Conservation (phyloP, 306 rosid genomes). For the Glycine latifolia region DNA sequence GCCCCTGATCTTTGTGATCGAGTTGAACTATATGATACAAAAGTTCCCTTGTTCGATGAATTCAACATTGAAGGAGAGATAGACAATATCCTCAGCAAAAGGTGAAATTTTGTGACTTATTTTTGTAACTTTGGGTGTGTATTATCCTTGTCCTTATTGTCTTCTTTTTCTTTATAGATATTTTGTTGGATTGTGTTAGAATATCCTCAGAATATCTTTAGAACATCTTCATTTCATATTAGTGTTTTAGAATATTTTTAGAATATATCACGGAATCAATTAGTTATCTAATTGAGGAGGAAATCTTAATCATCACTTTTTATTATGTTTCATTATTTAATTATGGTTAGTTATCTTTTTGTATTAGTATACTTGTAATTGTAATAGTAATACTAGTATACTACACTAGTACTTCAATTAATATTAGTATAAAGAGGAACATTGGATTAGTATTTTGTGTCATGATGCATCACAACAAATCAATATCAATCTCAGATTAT, state of each 20-base stretch:
- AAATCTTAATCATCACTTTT: constrained; percentile 16
- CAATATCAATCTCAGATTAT: constrained; percentile 17
- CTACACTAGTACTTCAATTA: neutral
- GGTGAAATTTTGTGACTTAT: constrained; percentile 56
- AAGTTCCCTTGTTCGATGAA: constrained; percentile 86
- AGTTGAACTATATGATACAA: constrained; percentile 76
- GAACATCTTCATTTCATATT: neutral
- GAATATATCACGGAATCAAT: neutral
- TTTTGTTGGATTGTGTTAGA: neutral
- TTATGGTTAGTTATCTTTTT: constrained; percentile 2
- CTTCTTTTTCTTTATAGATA: constrained; percentile 1
- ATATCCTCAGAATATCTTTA: neutral
- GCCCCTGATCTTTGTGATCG: constrained; percentile 96
- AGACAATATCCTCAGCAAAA: constrained; percentile 86
- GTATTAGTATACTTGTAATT: neutral
- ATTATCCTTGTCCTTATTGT: constrained; percentile 20
- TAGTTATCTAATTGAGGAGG: constrained; percentile 21
- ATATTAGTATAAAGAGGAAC: neutral
- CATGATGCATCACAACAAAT: neutral
- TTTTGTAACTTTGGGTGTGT: constrained; percentile 33
- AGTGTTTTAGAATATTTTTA: neutral
- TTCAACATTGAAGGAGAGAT: constrained; percentile 92
- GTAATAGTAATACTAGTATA: constrained; percentile 15
- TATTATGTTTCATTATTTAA: neutral
- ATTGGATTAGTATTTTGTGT: neutral